Evolutionary conservation across 2,329 filamentous ascomycete species (phyloP), one percentile per base, ranked within the genome.

Genomic region (Ascochyta rabiei): DNA sequence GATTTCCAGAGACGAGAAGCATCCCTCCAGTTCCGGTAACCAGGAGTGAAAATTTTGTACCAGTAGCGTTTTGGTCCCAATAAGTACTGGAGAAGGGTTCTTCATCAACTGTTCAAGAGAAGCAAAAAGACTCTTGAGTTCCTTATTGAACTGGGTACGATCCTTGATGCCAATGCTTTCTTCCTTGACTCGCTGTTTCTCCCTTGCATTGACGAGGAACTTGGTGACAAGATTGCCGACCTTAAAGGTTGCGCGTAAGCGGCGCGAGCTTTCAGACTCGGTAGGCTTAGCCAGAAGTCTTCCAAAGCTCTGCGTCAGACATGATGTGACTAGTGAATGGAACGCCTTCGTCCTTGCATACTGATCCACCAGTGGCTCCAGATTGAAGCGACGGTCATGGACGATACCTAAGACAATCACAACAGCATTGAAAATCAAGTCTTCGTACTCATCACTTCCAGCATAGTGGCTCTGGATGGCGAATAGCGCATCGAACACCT

Each of bases 1-100:
- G 40, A 97, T 93, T 72, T 98, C 93, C 66, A 92, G 89, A 0
- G 88, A 87, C 4, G 84, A 85, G 69, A 98, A 82, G 33, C 95
- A 81, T 1, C 88, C 86, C 0, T 86, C 82, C 9, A 99, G 84
- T 71, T 98, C 93, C 0, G 95, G 93, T n/a, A 99, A 80, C 95
- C 95, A 99, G 0, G 90, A 90, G 71, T 98, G 93, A 73, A 98
- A 96, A 73, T 98, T 91, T 75, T 99, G 95, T 12, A 98, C 92
- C 2, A 96, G 87, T 44, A 99, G 80, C 0, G 95, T 98, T 76
- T 99, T 96, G 60, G 90, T 98, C 30, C 95, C 95, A 13, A 98
- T 90, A 21, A 98, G 80, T 16, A 93, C 87, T 0, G 95, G 90
- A 2, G 91, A 89, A 1, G 87, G 82, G 72, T 91, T 96, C 56